Percentiles rank a stretch among this genome's conserved stretches.
phyloP scores from a whole-genome alignment of 2,329 filamentous ascomycete species.

The Plenodomus lindquistii region DNA sequence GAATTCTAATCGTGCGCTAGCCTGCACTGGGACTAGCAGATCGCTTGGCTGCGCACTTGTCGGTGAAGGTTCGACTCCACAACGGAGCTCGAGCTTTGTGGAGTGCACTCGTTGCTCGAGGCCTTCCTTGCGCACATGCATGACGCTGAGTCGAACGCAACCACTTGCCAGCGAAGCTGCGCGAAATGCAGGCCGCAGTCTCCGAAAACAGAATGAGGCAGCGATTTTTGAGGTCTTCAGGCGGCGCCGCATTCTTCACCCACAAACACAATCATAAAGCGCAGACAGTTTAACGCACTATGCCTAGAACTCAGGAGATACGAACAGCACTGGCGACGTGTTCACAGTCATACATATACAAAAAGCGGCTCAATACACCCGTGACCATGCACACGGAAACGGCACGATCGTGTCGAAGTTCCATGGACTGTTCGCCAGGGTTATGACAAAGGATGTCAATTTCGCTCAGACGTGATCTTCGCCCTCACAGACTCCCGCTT shows the following conservation, averaged over 20 bases:
- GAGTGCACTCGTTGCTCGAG: conserved; percentile 13
- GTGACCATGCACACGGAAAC: conserved; percentile 14
- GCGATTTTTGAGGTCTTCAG: not conserved
- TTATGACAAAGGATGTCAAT: conserved; percentile 28
- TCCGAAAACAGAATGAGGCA: not conserved
- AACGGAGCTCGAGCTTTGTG: conserved; percentile 19
- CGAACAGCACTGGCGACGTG: conserved; percentile 8
- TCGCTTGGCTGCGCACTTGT: conserved; percentile 9
- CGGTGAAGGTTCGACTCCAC: conserved; percentile 21
- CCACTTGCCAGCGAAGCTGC: not conserved
- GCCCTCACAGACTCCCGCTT: conserved; percentile 41
- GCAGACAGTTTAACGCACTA: not conserved
- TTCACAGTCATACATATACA: conserved; percentile 1
- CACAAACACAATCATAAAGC: not conserved
- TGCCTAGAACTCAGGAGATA: conserved; percentile 3
- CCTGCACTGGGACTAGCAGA: not conserved
- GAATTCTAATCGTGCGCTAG: conserved; percentile 3
- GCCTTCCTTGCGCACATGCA: conserved; percentile 4
- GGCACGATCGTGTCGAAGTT: conserved; percentile 13
- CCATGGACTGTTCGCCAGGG: conserved; percentile 19
- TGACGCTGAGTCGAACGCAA: conserved; percentile 7
- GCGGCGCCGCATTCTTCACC: not conserved
- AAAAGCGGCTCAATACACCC: conserved; percentile 14
- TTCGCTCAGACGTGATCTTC: conserved; percentile 38
- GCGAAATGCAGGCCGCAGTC: conserved; percentile 6